Percentiles rank a stretch among this genome's conserved stretches.
These are phyloP conservation scores for Bryopsis sp. DNA, from an alignment of 139 green algal species.

Conservation along the genomic window DNA sequence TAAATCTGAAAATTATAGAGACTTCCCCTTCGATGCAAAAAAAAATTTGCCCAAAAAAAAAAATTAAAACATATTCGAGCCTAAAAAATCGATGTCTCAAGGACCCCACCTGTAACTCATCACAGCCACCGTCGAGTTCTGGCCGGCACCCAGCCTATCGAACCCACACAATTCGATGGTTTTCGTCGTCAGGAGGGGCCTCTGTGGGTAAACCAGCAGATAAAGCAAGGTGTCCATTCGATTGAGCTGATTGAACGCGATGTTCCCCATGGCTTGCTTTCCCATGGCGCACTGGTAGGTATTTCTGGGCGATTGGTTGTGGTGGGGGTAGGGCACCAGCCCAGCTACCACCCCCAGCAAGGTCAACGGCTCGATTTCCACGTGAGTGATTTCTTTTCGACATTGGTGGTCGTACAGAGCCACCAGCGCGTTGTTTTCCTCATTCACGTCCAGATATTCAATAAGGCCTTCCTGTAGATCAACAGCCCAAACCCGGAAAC, in stretches of 20 bases:
- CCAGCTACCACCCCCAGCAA: conserved; percentile 96
- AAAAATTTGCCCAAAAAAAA: too few species aligned
- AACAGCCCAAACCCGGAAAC: conserved; percentile 15
- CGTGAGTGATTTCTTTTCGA: conserved; percentile 66
- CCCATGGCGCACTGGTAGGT: conserved; percentile 99
- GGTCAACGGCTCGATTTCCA: conserved; percentile 98
- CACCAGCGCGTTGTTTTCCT: conserved; percentile 90
- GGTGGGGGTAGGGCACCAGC: conserved; percentile 96
- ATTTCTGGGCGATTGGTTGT: conserved; percentile 99
- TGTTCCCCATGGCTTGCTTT: conserved; percentile 99
- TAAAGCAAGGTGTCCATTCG: conserved; percentile 97
- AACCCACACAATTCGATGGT: conserved; percentile 84
- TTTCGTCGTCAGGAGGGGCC: conserved; percentile 91
- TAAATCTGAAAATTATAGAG: too few species aligned
- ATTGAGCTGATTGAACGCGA: conserved; percentile 91
- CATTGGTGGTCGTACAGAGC: conserved; percentile 78
- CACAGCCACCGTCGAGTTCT: conserved; percentile 96
- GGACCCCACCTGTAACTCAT: conserved; percentile 97
- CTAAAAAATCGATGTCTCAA: too few species aligned
- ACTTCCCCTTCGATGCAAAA: too few species aligned
- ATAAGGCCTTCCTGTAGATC: conserved; percentile 77
- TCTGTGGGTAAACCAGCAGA: conserved; percentile 90
- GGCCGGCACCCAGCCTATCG: conserved; percentile 80
- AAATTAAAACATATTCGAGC: too few species aligned
- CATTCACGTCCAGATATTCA: conserved; percentile 97